Evolutionary conservation across 306 rosid genomes (phyloP).

Genomic region (Cicer cuneatum): DNA sequence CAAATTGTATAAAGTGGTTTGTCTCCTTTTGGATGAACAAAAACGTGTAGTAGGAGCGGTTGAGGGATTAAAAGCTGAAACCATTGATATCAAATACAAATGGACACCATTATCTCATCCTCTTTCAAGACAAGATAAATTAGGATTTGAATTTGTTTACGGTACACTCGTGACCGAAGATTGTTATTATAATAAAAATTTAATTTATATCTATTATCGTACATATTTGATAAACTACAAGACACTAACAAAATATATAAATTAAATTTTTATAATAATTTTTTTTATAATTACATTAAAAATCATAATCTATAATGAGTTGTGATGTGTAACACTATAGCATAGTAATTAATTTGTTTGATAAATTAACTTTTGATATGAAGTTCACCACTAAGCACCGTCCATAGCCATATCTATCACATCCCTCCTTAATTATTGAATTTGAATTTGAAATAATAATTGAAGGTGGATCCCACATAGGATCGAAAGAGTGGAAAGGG

Average conservation of each 20-base stretch:
- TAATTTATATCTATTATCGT: too few species aligned
- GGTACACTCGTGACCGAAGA: too few species aligned
- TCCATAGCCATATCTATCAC: conserved; percentile 25
- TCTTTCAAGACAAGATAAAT: conserved; percentile 31
- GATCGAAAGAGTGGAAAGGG: conserved; percentile 2
- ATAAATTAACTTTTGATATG: too few species aligned
- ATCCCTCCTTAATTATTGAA: conserved; percentile 7
- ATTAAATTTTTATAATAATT: too few species aligned
- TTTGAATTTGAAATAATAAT: neutral
- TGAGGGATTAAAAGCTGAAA: conserved; percentile 32
- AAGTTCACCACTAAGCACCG: conserved; percentile 3
- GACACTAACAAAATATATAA: too few species aligned
- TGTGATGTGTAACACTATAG: too few species aligned
- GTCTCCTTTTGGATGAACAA: conserved; percentile 49
- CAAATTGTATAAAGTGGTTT: neutral
- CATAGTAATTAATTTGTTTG: too few species aligned
- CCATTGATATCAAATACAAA: neutral
- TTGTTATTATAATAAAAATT: too few species aligned
- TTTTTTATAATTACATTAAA: too few species aligned
- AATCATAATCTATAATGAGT: too few species aligned
- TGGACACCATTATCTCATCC: neutral
- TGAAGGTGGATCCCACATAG: neutral
- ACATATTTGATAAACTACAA: too few species aligned
- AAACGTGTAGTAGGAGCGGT: conserved; percentile 34
- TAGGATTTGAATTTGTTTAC: neutral